Conservation (phyloP, 2,329 filamentous ascomycete genomes). For the Rhynchosporium graminicola region DNA sequence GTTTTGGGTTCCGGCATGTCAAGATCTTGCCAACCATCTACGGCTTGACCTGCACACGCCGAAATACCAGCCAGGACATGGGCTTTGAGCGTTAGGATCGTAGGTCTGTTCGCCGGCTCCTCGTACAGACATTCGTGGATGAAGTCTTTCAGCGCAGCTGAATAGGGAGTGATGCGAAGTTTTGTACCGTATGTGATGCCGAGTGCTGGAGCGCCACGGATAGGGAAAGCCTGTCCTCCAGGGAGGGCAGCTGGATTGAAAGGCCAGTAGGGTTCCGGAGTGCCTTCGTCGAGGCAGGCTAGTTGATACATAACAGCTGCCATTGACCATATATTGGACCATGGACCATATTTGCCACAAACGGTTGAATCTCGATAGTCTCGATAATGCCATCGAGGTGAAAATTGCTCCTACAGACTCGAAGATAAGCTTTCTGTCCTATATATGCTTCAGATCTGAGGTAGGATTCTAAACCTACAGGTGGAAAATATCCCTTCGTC, state of each 20-base stretch:
- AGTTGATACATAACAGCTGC: conserved; percentile 3
- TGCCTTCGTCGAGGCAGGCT: neutral
- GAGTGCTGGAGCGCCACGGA: neutral
- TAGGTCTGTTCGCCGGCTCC: neutral
- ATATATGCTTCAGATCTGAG: neutral
- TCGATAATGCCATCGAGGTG: conserved; percentile 8
- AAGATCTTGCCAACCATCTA: conserved; percentile 7
- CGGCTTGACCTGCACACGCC: neutral
- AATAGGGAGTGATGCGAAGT: neutral
- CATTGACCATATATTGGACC: conserved; percentile 11
- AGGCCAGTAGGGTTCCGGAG: neutral
- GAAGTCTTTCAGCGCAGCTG: neutral
- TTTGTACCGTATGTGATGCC: conserved; percentile 3
- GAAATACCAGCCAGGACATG: neutral
- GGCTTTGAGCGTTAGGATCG: neutral
- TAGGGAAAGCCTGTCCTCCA: neutral
- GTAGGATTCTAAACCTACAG: conserved; percentile 3
- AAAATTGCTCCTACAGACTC: conserved; percentile 11
- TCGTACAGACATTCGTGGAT: conserved; percentile 19
- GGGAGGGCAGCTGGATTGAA: neutral
- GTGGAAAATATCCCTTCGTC: conserved; percentile 7
- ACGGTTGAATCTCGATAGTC: neutral
- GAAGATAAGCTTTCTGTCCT: neutral
- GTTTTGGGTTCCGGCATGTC: conserved; percentile 8
- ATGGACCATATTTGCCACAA: neutral